Evolutionary conservation across 371 early-diverging fungal genomes (phyloP).

Genomic region (Massospora cicadina): DNA sequence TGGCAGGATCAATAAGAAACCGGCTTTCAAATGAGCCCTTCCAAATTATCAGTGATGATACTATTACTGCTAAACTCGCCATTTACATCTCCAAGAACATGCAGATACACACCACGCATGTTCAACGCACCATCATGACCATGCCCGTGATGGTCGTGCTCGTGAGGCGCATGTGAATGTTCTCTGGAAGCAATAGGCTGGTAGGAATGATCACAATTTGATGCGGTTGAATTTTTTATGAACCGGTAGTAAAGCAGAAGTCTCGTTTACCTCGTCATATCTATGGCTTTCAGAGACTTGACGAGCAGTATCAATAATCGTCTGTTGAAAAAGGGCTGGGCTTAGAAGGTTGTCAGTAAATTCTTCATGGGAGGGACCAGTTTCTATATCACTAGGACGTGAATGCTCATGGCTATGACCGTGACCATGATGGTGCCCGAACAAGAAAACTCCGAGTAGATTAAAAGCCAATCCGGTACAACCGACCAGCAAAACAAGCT

Average conservation of each 20-base stretch:
- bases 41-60: slow-evolving; percentile 64
- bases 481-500: slow-evolving; percentile 64
- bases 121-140: slow-evolving; percentile 43
- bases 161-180: slow-evolving; percentile 16
- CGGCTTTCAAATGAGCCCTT: slow-evolving; percentile 42
- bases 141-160: slow-evolving; percentile 20
- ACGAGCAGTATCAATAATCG: slow-evolving; percentile 9
- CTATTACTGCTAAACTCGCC: slow-evolving; percentile 83
- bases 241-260: not conserved
- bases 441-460: slow-evolving; percentile 58
- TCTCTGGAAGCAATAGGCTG: not conserved
- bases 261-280: slow-evolving; percentile 8
- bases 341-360: not conserved
- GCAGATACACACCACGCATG: slow-evolving; percentile 86
- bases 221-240: too few relatives aligned
- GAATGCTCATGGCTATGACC: slow-evolving; percentile 18
- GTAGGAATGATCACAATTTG: not conserved
- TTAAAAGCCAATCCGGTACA: slow-evolving; percentile 68
- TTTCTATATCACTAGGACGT: not conserved
- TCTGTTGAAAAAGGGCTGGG: not conserved
- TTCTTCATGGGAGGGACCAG: not conserved
- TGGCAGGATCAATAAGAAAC: slow-evolving; percentile 59
- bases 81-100: slow-evolving; percentile 89
- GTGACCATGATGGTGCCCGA: slow-evolving; percentile 36
- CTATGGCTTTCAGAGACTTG: slow-evolving; percentile 13